phyloP scores from a whole-genome alignment of 139 green algal genomes.

The Chlorella sp. region DNA sequence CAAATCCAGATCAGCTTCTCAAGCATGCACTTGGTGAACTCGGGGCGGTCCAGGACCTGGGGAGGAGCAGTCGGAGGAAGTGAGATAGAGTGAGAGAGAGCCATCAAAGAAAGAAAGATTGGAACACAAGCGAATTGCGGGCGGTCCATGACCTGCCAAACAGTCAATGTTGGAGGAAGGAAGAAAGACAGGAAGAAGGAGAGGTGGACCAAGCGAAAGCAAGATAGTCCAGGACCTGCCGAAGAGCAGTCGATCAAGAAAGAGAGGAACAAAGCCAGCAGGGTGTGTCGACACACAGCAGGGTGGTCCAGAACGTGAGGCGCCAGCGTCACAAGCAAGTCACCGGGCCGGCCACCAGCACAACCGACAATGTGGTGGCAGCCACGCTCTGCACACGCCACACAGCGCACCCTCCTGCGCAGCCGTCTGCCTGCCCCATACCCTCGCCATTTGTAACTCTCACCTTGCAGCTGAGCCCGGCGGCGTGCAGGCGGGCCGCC shows the following conservation, averaged over 20 bases:
- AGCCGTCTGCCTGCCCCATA: neutral
- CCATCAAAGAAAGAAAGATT: too few relatives aligned
- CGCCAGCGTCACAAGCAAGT: neutral
- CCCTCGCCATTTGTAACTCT: neutral
- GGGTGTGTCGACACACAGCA: too few relatives aligned
- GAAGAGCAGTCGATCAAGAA: neutral
- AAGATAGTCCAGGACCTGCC: conserved; percentile 44
- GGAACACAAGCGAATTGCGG: too few relatives aligned
- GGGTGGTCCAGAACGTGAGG: neutral
- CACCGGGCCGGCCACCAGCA: too few relatives aligned
- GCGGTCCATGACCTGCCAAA: too few relatives aligned
- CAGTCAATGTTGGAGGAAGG: too few relatives aligned
- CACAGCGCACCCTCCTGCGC: too few relatives aligned
- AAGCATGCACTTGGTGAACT: conserved; percentile 90
- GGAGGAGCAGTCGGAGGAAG: too few relatives aligned
- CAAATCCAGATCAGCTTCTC: conserved; percentile 99
- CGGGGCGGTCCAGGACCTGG: conserved; percentile 70
- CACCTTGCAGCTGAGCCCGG: conserved; percentile 92
- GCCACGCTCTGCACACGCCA: too few relatives aligned
- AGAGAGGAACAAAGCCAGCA: neutral
- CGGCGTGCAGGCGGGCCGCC: conserved; percentile 75
- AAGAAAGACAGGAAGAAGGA: too few relatives aligned
- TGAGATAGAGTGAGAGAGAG: neutral
- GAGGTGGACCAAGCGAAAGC: too few relatives aligned
- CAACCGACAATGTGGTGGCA: neutral